Base-by-base conservation (phyloP, 2,329 filamentous ascomycete genomes). In the Hymenoscyphus linearis region DNA sequence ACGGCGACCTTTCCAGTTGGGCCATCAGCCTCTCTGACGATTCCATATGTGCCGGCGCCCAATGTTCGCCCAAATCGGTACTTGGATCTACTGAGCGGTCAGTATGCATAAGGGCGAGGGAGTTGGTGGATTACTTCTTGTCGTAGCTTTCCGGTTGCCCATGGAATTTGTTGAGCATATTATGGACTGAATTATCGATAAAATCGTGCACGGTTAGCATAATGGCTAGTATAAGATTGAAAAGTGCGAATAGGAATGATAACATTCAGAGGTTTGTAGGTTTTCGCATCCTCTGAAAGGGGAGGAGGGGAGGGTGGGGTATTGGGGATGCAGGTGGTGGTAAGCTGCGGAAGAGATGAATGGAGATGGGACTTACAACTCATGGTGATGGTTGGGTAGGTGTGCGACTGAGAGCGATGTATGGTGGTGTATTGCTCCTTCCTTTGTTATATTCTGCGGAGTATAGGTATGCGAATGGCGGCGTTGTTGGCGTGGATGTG, bases 81-180 rank as follows among this genome's bases (percentile, higher is more conserved):
- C 76, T 89, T 90, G 65, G 90, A 81, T 77, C 90, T 95, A 74
- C 59, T 59, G 25, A 44, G 10, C 57, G 18, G 59, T 72, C 63
- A 72, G 66, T 59, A 60, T 50, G 52, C 34, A 57, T 52, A n/a
- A 52, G 10, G 40, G 27, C 5, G n/a, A 22, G 31, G 53, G 34
- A 16, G 62, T 60, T 54, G 63, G 59, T 40, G 56, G 72, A 80
- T 72, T 79, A 96, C 91, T 99, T 99, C 79, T 96, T 96, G 75
- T 98, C 95, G 81, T 99, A 99, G 80, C 91, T 97, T 70, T 96
- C 92, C 69, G 93, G 93, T 80, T 98, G 93, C 76, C 93, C 92
- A 73, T 96, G 91, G 72, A 97, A 89, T 84, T 93, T 92, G 80
- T 93, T 96, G 72, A 97, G 83, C 91, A 97, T 96, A 74, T 84